phyloP scores from a whole-genome alignment of 768 basidiomycete species.

The Tricholoma bakamatsutake region DNA sequence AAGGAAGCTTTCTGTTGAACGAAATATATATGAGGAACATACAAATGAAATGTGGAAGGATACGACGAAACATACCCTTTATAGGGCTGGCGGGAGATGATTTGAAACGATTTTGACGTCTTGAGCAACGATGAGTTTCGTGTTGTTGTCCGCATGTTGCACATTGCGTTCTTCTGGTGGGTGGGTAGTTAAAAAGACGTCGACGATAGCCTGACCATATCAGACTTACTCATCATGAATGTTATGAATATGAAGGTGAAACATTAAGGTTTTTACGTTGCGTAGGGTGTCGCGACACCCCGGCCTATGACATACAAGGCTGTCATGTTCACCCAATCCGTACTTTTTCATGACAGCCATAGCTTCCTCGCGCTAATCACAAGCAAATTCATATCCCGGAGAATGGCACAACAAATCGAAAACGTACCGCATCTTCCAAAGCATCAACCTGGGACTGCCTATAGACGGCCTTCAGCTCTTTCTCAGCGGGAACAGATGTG shows the following conservation, averaged over 20 bases:
- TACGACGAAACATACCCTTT: conserved; percentile 5
- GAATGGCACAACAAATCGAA: not conserved
- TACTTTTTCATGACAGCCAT: conserved; percentile 19
- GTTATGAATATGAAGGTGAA: conserved; percentile 53
- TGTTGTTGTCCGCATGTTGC: conserved; percentile 17
- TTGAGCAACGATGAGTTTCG: conserved; percentile 19
- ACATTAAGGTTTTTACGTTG: conserved; percentile 39
- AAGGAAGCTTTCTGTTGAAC: conserved; percentile 7
- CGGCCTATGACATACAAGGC: conserved; percentile 36
- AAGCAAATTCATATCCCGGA: not conserved
- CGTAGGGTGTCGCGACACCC: conserved; percentile 40
- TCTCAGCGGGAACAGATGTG: conserved; percentile 11
- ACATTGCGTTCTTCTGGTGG: conserved; percentile 16
- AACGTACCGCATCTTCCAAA: conserved; percentile 34
- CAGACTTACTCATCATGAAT: conserved; percentile 36
- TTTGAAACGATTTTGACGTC: conserved; percentile 1
- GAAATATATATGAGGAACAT: not conserved
- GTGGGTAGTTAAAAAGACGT: conserved; percentile 1
- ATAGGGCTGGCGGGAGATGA: conserved; percentile 12
- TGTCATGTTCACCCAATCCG: conserved; percentile 20
- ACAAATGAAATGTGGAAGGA: not conserved
- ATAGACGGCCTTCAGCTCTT: conserved; percentile 24
- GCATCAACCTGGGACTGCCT: conserved; percentile 30
- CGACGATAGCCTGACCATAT: not conserved
- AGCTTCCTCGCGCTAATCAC: conserved; percentile 32